Evolutionary conservation across 352 stramenopile species (phyloP).

Genomic region (Peronosclerospora sorghi): DNA sequence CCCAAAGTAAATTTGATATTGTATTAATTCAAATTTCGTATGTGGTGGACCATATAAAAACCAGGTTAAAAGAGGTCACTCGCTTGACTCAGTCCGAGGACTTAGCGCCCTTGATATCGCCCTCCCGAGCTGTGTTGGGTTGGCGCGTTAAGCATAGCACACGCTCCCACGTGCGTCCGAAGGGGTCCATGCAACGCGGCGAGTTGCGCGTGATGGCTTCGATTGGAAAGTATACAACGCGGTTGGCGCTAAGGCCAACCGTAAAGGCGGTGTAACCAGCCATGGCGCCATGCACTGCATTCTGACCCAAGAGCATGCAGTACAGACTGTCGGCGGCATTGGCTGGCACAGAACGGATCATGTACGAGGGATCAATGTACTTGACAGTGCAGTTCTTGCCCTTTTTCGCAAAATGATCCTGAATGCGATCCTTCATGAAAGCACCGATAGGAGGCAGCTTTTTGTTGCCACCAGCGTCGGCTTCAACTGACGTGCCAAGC

Average conservation of each 20-base stretch:
- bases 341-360: slow-evolving; percentile 90
- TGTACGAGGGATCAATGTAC: slow-evolving; percentile 98
- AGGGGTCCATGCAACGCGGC: slow-evolving; percentile 81
- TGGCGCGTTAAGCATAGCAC: slow-evolving; percentile 92
- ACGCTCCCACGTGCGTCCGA: slow-evolving; percentile 88
- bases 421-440: slow-evolving; percentile 94
- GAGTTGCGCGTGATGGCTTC: slow-evolving; percentile 80
- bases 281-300: slow-evolving; percentile 97
- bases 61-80: too few relatives aligned
- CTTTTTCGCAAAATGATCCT: slow-evolving; percentile 88
- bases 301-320: slow-evolving; percentile 97
- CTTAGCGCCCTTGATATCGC: slow-evolving; percentile 38
- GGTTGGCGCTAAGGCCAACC: slow-evolving; percentile 95
- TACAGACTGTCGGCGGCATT: slow-evolving; percentile 92
- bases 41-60: too few relatives aligned
- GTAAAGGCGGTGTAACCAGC: slow-evolving; percentile 96
- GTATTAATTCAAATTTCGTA: too few relatives aligned
- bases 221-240: slow-evolving; percentile 88
- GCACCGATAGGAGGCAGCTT: slow-evolving; percentile 92
- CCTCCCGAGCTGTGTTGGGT: slow-evolving; percentile 80
- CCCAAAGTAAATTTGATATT: too few relatives aligned
- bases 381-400: slow-evolving; percentile 88
- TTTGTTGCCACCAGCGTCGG: slow-evolving; percentile 91
- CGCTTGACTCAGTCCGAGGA: slow-evolving; percentile 53
- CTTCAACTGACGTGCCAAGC: slow-evolving; percentile 84